phyloP scores from a whole-genome alignment of 768 basidiomycete species.

The Suillus placidus region DNA sequence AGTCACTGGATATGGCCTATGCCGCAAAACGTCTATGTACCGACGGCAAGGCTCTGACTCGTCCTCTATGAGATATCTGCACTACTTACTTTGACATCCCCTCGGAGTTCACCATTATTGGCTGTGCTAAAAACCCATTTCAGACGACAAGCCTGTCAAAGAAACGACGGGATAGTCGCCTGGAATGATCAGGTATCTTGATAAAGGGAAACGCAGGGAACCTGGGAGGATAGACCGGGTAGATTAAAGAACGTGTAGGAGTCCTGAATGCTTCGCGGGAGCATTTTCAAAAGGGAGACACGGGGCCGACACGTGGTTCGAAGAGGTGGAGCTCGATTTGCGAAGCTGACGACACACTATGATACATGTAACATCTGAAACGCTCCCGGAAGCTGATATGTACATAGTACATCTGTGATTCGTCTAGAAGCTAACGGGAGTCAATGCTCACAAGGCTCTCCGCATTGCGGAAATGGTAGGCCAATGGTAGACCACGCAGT shows the following conservation, averaged over 20 bases:
- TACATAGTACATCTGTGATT: background rate
- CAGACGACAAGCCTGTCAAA: background rate
- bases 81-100: background rate
- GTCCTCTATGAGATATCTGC: background rate
- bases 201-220: background rate
- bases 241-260: background rate
- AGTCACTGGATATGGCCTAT: background rate
- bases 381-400: background rate
- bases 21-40: background rate
- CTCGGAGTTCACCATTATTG: background rate
- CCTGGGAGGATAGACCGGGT: background rate
- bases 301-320: slow-evolving; percentile 3
- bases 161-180: background rate
- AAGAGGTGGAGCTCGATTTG: slow-evolving; percentile 2
- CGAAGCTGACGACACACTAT: background rate
- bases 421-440: background rate
- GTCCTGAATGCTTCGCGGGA: slow-evolving; percentile 2
- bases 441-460: background rate
- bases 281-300: background rate
- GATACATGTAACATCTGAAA: background rate
- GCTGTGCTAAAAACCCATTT: background rate
- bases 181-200: background rate
- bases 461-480: background rate
- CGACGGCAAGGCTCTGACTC: background rate
- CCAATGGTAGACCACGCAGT: background rate